These are phyloP conservation scores for Pseudopithomyces maydicus DNA, from an alignment of 2,329 filamentous ascomycete genomes.

Conservation along the genomic window DNA sequence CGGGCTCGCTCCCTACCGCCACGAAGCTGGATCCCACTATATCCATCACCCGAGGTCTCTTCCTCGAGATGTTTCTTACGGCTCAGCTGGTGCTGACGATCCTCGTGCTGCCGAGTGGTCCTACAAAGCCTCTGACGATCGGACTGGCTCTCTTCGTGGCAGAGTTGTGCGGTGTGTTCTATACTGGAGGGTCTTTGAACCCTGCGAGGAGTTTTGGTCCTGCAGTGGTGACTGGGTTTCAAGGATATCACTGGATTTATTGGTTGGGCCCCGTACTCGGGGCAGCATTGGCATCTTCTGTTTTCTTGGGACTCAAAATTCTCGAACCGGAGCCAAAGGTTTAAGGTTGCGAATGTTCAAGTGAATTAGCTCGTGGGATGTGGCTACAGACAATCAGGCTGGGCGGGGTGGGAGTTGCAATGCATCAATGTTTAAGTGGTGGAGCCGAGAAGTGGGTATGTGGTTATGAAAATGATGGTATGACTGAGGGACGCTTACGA, in stretches of 20 bases:
- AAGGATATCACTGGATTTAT: constrained; percentile 5
- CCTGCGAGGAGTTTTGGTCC: constrained; percentile 52
- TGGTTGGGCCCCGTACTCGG: background rate
- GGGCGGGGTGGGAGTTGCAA: too few species aligned
- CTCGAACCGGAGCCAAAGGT: background rate
- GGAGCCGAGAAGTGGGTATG: too few species aligned
- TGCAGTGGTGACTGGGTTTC: constrained; percentile 35
- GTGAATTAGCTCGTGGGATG: too few species aligned
- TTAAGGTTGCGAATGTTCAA: background rate
- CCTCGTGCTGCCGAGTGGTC: constrained; percentile 59
- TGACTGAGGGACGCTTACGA: too few species aligned
- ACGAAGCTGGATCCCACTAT: constrained; percentile 19
- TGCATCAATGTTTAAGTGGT: too few species aligned
- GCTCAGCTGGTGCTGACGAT: constrained; percentile 40
- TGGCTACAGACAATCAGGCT: too few species aligned
- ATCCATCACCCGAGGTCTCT: constrained; percentile 23
- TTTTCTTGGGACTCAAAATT: background rate
- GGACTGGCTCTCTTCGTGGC: constrained; percentile 70
- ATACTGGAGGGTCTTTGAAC: constrained; percentile 51
- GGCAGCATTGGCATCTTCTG: background rate
- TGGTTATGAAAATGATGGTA: too few species aligned
- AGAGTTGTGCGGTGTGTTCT: constrained; percentile 49
- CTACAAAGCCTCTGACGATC: constrained; percentile 63
- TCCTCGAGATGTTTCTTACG: constrained; percentile 29
- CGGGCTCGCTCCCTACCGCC: constrained; percentile 24